These are phyloP conservation scores for Xylaria sp. DNA, from an alignment of 2,329 filamentous ascomycete species.

Conservation along the genomic window DNA sequence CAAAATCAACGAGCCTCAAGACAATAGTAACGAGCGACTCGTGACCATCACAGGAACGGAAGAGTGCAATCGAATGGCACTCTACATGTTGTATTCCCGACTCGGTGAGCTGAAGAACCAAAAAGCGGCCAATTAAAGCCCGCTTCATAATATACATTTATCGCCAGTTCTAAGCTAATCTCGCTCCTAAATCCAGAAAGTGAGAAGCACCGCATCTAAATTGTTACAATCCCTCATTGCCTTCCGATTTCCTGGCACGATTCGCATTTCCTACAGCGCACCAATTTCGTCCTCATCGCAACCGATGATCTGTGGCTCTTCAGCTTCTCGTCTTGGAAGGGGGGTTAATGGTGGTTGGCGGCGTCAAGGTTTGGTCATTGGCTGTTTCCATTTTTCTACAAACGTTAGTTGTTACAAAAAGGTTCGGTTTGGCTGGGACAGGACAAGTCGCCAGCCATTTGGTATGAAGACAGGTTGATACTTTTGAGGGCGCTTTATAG, in stretches of 20 bases:
- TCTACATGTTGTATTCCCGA: slow-evolving; percentile 98
- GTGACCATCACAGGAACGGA: slow-evolving; percentile 98
- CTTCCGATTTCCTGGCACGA: slow-evolving; percentile 34
- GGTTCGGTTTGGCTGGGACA: slow-evolving; percentile 38
- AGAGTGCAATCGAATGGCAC: slow-evolving; percentile 99
- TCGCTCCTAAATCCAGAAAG: slow-evolving; percentile 45
- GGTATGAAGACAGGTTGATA: slow-evolving; percentile 41
- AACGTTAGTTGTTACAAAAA: slow-evolving; percentile 39
- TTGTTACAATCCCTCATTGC: slow-evolving; percentile 37
- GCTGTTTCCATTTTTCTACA: slow-evolving; percentile 38
- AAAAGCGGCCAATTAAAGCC: slow-evolving; percentile 35
- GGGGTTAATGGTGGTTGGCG: slow-evolving; percentile 44
- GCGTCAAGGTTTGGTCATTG: slow-evolving; percentile 45
- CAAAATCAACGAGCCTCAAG: slow-evolving; percentile 99
- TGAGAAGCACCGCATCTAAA: slow-evolving; percentile 49
- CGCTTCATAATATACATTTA: slow-evolving; percentile 22
- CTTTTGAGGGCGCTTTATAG: slow-evolving; percentile 25
- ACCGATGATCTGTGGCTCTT: slow-evolving; percentile 34
- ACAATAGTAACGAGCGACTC: slow-evolving; percentile 97
- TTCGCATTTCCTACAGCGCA: slow-evolving; percentile 31
- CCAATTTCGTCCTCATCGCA: slow-evolving; percentile 40
- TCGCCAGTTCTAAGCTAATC: slow-evolving; percentile 43
- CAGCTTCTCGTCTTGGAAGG: slow-evolving; percentile 38
- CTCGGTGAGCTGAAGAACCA: slow-evolving; percentile 73
- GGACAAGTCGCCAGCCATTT: slow-evolving; percentile 35